Base-by-base conservation (phyloP, 371 early-diverging fungal species). In the Paraphysoderma sedebokerense region DNA sequence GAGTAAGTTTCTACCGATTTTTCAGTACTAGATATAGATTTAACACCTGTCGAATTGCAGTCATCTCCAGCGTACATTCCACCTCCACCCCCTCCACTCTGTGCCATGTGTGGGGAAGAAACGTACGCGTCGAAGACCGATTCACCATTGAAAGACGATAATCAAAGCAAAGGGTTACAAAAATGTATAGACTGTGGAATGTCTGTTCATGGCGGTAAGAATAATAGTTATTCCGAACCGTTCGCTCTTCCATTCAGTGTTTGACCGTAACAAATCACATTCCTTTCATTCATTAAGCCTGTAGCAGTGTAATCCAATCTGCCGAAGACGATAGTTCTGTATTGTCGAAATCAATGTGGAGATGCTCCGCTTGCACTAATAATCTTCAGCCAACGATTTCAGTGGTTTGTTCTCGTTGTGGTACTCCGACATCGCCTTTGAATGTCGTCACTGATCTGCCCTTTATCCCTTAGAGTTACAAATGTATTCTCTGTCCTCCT, bases 151-250 rank as follows among this genome's bases (percentile, higher is more conserved):
- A n/a, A n/a, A n/a, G n/a, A n/a, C n/a, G n/a, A n/a, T n/a, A n/a
- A n/a, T n/a, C n/a, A n/a, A n/a, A n/a, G n/a, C n/a, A 39, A 44
- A 11, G 8, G 8, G 33, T 28, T 46, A 5, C 31, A 37, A 3
- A 7, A 46, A 15, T 46, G 46, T 15, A 40, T 28, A 23, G 46
- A 46, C 15, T 46, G 46, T 28, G 46, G 47, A 0, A 9, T 46
- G 17, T 17, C 12, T 27, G 46, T 46, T 13, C 46, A 46, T 17
- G 38, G n/a, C n/a, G n/a, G n/a, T n/a, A n/a, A n/a, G n/a, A n/a
- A n/a, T n/a, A 13, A 24, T n/a, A 29, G n/a, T 46, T 29, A 13
- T 6, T n/a, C 7, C 17, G 46, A 13, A 15, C 19, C 20, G 13
- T 40, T 0, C 23, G 12, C n/a, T 3, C 8, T 26, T 13, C 46